phyloP scores from a whole-genome alignment of 106 monocot species.

The Dendrobium catenatum region DNA sequence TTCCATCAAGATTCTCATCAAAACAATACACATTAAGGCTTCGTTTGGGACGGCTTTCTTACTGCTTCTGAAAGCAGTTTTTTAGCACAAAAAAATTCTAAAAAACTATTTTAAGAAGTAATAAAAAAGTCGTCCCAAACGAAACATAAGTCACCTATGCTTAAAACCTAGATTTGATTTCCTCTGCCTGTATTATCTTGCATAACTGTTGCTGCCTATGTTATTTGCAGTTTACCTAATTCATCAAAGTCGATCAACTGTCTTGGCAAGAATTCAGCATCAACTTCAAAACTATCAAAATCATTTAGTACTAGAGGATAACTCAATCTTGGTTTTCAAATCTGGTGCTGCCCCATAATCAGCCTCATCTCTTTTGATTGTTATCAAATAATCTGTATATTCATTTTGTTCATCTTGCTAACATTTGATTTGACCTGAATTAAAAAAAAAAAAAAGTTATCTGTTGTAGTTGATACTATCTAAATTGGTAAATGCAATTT shows the following conservation, averaged over 20 bases:
- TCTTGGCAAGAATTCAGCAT: background rate
- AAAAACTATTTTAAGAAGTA: no score
- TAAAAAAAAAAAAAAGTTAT: background rate
- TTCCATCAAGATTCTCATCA: no score
- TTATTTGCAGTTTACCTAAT: background rate
- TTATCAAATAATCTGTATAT: background rate
- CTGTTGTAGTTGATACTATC: no score
- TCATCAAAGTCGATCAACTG: constrained; percentile 1
- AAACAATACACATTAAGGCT: no score
- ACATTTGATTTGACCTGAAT: background rate
- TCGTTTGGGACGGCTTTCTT: no score
- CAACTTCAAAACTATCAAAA: background rate
- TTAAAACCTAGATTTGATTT: background rate
- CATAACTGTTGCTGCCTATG: background rate
- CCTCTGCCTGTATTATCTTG: background rate
- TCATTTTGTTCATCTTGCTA: background rate
- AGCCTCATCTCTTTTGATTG: background rate
- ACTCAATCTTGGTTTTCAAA: background rate
- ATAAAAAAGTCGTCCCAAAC: no score
- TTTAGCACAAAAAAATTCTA: no score
- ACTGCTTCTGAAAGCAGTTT: no score
- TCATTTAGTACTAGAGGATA: background rate
- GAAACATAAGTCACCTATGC: background rate
- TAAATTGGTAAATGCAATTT: no score
- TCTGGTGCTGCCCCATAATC: background rate